A percentile compares a stretch with the other conserved stretches of the same genome.
phyloP scores from a whole-genome alignment of 2,329 filamentous ascomycete species.

The Hypoxylon sp. region DNA sequence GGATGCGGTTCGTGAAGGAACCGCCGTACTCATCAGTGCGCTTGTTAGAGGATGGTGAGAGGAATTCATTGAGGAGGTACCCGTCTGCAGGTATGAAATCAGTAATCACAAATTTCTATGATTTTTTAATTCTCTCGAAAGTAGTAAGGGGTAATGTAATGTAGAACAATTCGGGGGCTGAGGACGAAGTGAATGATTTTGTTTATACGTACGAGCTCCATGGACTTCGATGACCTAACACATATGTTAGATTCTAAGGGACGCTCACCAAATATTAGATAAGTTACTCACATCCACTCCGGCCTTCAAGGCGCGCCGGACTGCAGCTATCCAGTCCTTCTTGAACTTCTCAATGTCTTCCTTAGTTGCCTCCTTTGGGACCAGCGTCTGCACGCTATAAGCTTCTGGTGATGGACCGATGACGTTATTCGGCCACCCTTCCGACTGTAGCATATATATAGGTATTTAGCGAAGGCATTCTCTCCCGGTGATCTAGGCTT shows the following conservation, averaged over 20 bases:
- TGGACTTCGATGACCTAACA: constrained; percentile 56
- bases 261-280: not conserved
- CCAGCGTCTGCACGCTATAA: constrained; percentile 47
- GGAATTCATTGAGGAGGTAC: constrained; percentile 64
- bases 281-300: constrained; percentile 52
- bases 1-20: constrained; percentile 61
- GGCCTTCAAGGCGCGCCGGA: constrained; percentile 54
- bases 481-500: not conserved
- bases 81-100: constrained; percentile 57
- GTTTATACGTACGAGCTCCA: constrained; percentile 44
- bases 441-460: constrained; percentile 35
- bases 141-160: no score
- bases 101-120: not conserved
- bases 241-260: constrained; percentile 49
- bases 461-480: not conserved
- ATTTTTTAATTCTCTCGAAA: not conserved
- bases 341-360: constrained; percentile 55
- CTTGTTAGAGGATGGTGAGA: constrained; percentile 61
- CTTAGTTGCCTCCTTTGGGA: constrained; percentile 52
- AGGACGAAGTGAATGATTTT: no score
- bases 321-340: constrained; percentile 53
- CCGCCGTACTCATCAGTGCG: constrained; percentile 65
- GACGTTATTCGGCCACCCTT: constrained; percentile 53
- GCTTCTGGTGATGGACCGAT: constrained; percentile 50
- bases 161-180: not conserved